Evolutionary conservation across 148 eudicot genomes (phyloP), one percentile per base, ranked within the genome.

Genomic region (Gaultheria prostrata): DNA sequence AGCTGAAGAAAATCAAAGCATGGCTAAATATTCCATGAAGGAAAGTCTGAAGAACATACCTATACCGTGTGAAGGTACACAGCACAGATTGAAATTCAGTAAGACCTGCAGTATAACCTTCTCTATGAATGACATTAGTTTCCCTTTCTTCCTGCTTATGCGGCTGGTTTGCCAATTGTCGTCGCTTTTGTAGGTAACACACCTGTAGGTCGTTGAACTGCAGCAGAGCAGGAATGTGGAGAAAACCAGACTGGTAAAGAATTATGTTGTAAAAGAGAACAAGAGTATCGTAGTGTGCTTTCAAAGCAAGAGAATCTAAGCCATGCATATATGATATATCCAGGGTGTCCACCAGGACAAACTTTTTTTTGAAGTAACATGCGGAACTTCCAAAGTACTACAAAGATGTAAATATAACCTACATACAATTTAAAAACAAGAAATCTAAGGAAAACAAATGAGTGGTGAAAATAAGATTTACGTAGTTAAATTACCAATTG

Each of bases 151-250:
- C 92, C 24, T 83, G 90, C 80, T 81, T 85, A 50, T 80, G 76
- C 70, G 85, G 83, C 30, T 86, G 87, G 83, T 83, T 86, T 17
- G 84, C 83, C 57, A 78, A 83, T 73, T 92, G 94, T 4, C 92
- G 87, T 57, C 94, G 89, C 86, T 92, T 92, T 90, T 87, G 94
- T 84, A 92, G 81, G 91, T 92, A 92, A 85, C 94, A 92, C 71
- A 89, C 94, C 83, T 90, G 92, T 48, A 92, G 87, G 83, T 90
- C 94, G 45, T 81, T 87, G 85, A 90, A 90, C 94, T 92, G 88
- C 49, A 86, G 85, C 80, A 82, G n/a, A 53, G 33, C 20, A 33
- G 48, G 77, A 82, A 81, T 6, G 43, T 33, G 24, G 77, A 82
- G 30, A 72, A 81, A 71, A 39, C n/a, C 63, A 9, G 18, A 81